A percentile compares a stretch with the other conserved stretches of the same genome.
Evolutionary conservation across 257 asterid species (phyloP).

Genomic region (Penstemon newberryi): DNA sequence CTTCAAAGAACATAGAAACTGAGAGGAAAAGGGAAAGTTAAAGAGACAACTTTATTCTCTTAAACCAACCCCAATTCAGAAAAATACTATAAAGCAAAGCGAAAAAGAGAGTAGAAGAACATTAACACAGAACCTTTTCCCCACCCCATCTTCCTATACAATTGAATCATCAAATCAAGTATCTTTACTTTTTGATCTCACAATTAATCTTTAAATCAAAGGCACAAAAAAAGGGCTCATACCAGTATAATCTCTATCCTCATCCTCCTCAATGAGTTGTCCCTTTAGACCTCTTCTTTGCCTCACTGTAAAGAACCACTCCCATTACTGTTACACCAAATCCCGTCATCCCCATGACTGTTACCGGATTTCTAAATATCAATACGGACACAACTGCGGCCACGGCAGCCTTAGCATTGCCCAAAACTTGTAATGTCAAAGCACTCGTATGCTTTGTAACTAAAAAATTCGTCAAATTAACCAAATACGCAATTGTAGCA

Average conservation of each 20-base stretch:
- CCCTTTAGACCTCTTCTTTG: slow-evolving; percentile 79
- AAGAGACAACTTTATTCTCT: slow-evolving; percentile 80
- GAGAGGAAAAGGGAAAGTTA: slow-evolving; percentile 53
- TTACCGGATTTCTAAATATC: slow-evolving; percentile 94
- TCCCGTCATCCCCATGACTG: slow-evolving; percentile 90
- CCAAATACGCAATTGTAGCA: slow-evolving; percentile 90
- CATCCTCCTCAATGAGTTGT: slow-evolving; percentile 61
- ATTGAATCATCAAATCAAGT: slow-evolving; percentile 28
- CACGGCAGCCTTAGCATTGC: slow-evolving; percentile 95
- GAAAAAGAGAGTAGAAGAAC: slow-evolving; percentile 26
- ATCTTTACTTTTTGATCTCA: slow-evolving; percentile 33
- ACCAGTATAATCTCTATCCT: slow-evolving; percentile 20
- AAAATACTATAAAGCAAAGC: slow-evolving; percentile 45
- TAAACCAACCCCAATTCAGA: slow-evolving; percentile 43
- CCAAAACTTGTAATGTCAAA: slow-evolving; percentile 84
- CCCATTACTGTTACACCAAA: slow-evolving; percentile 90
- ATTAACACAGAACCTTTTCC: slow-evolving; percentile 31
- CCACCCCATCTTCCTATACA: slow-evolving; percentile 58
- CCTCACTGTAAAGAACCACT: slow-evolving; percentile 94
- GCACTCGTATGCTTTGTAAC: slow-evolving; percentile 97
- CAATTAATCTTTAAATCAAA: slow-evolving; percentile 33
- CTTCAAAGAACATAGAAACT: slow-evolving; percentile 35
- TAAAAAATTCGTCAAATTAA: slow-evolving; percentile 82
- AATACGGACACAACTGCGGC: slow-evolving; percentile 93
- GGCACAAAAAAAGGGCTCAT: slow-evolving; percentile 26